Evolutionary conservation across 169 alveolate genomes (phyloP).

Genomic region (Plasmodium yoelii): DNA sequence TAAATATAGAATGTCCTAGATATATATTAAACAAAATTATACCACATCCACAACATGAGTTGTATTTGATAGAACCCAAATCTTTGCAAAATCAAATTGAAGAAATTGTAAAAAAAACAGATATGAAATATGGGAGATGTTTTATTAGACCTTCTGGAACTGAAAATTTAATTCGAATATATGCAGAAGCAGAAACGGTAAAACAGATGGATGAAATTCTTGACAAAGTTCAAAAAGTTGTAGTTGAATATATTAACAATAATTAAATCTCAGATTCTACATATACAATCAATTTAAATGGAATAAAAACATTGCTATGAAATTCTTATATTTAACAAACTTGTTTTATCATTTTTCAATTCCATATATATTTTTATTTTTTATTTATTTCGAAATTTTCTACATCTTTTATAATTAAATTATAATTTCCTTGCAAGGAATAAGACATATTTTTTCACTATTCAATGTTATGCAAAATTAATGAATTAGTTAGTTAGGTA

Average conservation of each 20-base stretch:
- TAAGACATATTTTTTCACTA: too few relatives aligned
- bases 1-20: constrained; percentile 57
- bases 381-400: too few relatives aligned
- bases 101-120: constrained; percentile 24
- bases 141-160: constrained; percentile 86
- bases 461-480: too few relatives aligned
- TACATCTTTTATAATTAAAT: too few relatives aligned
- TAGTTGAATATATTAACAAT: constrained; percentile 15
- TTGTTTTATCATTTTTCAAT: too few relatives aligned
- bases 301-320: too few relatives aligned
- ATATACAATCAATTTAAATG: too few relatives aligned
- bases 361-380: too few relatives aligned
- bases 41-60: constrained; percentile 77
- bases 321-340: too few relatives aligned
- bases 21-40: constrained; percentile 24
- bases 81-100: constrained; percentile 62
- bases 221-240: constrained; percentile 17
- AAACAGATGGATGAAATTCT: constrained; percentile 80
- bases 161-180: constrained; percentile 79
- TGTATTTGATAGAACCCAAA: constrained; percentile 76
- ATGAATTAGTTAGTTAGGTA: too few relatives aligned
- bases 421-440: too few relatives aligned
- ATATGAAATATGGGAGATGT: constrained; percentile 74
- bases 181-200: constrained; percentile 86
- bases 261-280: background rate